phyloP scores from a whole-genome alignment of 805 yeast genomes.

The Nakazawaea holstii region DNA sequence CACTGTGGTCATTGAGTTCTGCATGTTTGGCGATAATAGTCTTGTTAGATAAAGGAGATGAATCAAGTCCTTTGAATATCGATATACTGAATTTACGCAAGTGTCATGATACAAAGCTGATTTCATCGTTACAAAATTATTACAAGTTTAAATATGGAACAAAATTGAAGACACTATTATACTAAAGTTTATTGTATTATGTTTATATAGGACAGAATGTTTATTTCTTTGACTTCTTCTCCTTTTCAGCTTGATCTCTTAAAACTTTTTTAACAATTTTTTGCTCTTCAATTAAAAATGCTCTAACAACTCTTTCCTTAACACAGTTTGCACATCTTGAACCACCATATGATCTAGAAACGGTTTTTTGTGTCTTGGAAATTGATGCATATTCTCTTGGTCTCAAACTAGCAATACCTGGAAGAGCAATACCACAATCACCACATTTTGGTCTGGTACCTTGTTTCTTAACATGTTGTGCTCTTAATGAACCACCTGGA shows the following conservation, averaged over 20 bases:
- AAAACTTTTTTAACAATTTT: constrained; percentile 99
- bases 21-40: constrained; percentile 52
- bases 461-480: constrained; percentile 93
- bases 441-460: constrained; percentile 88
- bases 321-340: constrained; percentile 97
- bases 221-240: constrained; percentile 39
- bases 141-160: no score
- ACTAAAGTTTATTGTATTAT: no score
- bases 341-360: constrained; percentile 99
- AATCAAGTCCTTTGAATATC: constrained; percentile 65
- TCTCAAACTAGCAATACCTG: constrained; percentile 85
- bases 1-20: constrained; percentile 62
- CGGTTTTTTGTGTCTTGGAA: constrained; percentile 96
- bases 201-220: no score
- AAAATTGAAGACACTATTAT: no score
- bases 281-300: constrained; percentile 99
- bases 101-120: constrained; percentile 31
- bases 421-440: constrained; percentile 70
- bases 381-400: constrained; percentile 96
- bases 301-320: constrained; percentile 98
- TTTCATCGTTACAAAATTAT: no score
- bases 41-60: constrained; percentile 60
- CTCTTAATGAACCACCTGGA: constrained; percentile 99
- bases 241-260: constrained; percentile 92
- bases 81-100: constrained; percentile 61